These are phyloP conservation scores for Dactylellina drechsleri DNA, from an alignment of 2,329 filamentous ascomycete genomes.

Conservation along the genomic window DNA sequence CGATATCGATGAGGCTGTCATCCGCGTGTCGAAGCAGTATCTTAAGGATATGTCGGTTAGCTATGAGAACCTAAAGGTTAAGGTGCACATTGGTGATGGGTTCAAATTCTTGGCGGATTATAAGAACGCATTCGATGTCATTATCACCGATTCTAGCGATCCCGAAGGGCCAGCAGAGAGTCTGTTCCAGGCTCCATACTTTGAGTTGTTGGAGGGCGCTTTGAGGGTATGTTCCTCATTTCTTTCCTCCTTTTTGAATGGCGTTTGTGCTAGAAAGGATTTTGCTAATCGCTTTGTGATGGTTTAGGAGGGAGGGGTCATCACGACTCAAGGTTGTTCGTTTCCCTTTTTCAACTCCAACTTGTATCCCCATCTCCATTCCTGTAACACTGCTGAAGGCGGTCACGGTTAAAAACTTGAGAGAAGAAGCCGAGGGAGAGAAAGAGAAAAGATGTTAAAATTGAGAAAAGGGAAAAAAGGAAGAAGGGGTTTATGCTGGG, in stretches of 20 bases:
- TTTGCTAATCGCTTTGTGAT: slow-evolving; percentile 58
- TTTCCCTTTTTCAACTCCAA: slow-evolving; percentile 71
- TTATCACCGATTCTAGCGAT: slow-evolving; percentile 98
- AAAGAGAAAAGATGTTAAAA: slow-evolving; percentile 40
- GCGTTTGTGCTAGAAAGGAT: not conserved
- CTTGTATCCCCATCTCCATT: slow-evolving; percentile 59
- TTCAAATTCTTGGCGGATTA: slow-evolving; percentile 98
- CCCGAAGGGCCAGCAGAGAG: slow-evolving; percentile 95
- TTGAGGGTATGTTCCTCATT: slow-evolving; percentile 53
- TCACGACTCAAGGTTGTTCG: slow-evolving; percentile 99
- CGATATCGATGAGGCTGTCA: slow-evolving; percentile 99
- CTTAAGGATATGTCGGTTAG: slow-evolving; percentile 92
- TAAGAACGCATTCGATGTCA: slow-evolving; percentile 98
- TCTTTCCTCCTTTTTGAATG: not conserved
- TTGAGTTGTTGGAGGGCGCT: slow-evolving; percentile 88
- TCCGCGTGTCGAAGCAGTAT: slow-evolving; percentile 97
- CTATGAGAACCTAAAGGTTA: slow-evolving; percentile 92
- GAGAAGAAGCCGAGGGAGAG: slow-evolving; percentile 25
- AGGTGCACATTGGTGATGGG: slow-evolving; percentile 91
- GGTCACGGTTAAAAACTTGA: slow-evolving; percentile 25
- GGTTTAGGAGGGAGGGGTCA: slow-evolving; percentile 87
- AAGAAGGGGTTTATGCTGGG: slow-evolving; percentile 47
- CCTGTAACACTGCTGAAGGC: slow-evolving; percentile 52
- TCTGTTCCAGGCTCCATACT: slow-evolving; percentile 99
- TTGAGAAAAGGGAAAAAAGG: slow-evolving; percentile 16